These are phyloP conservation scores for Zarea fungicola DNA, from an alignment of 2,329 filamentous ascomycete species.

Conservation along the genomic window DNA sequence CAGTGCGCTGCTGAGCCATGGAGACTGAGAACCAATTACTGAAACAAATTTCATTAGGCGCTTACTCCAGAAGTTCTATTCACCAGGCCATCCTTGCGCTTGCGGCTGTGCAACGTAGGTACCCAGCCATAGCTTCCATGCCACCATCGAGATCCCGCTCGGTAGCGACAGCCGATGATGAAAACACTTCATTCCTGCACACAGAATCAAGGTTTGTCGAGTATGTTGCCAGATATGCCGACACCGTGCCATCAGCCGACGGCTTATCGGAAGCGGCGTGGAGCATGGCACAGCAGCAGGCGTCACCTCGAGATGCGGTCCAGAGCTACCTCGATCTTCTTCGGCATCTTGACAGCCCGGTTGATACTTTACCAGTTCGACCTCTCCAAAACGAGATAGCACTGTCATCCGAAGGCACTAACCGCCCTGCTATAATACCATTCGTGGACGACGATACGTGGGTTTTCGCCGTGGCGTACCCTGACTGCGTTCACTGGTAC, in stretches of 20 bases:
- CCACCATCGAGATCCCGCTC: not conserved
- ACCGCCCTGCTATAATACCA: not conserved
- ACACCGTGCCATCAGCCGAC: not conserved
- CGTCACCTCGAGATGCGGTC: not conserved
- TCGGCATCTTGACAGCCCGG: not conserved
- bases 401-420: not conserved
- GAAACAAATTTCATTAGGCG: not conserved
- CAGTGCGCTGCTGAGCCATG: not conserved
- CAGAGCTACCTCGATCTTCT: not conserved
- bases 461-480: slow-evolving; percentile 6
- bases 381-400: not conserved
- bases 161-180: not conserved
- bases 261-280: not conserved
- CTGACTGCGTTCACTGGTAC: slow-evolving; percentile 9
- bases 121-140: not conserved
- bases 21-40: not conserved
- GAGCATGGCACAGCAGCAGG: not conserved
- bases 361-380: not conserved
- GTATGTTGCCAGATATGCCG: not conserved
- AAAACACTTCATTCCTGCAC: not conserved
- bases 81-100: not conserved
- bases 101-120: not conserved
- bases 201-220: not conserved
- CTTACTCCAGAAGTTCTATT: not conserved
- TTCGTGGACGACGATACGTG: not conserved